A percentile compares a stretch with the other conserved stretches of the same genome.
phyloP scores from a whole-genome alignment of 2,329 filamentous ascomycete species.

The Lachnellula occidentalis region DNA sequence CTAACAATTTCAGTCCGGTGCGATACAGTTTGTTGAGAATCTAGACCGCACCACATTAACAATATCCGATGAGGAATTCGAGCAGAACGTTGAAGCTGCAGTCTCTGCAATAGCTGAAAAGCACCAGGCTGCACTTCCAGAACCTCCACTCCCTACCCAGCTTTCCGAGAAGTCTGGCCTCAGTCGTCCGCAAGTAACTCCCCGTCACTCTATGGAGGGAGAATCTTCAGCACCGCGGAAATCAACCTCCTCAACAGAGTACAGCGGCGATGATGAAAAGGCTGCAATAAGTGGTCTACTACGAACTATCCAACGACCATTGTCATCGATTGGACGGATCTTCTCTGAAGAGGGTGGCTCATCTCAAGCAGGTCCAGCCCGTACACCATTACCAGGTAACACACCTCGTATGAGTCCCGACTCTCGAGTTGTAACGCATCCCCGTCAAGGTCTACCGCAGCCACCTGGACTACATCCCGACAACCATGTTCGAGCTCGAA shows the following conservation, averaged over 20 bases:
- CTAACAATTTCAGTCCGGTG: constrained; percentile 64
- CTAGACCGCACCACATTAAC: constrained; percentile 91
- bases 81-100: constrained; percentile 90
- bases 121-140: constrained; percentile 57
- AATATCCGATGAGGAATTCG: constrained; percentile 91
- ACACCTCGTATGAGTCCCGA: constrained; percentile 33
- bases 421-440: constrained; percentile 24
- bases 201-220: constrained; percentile 53
- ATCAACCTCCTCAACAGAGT: constrained; percentile 50
- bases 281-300: constrained; percentile 80
- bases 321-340: constrained; percentile 89
- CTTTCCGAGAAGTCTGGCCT: constrained; percentile 42
- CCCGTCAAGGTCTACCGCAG: constrained; percentile 19
- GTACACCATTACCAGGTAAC: constrained; percentile 42
- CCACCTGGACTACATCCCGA: constrained; percentile 15
- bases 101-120: constrained; percentile 94
- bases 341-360: constrained; percentile 65
- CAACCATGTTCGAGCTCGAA: constrained; percentile 17
- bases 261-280: constrained; percentile 59
- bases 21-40: constrained; percentile 93
- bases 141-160: constrained; percentile 31
- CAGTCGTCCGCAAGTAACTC: constrained; percentile 51
- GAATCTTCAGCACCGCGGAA: constrained; percentile 52
- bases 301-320: constrained; percentile 82
- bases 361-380: constrained; percentile 32